Conservation (phyloP, 176 grass and related monocot genomes). For the Oryza officinalis region DNA sequence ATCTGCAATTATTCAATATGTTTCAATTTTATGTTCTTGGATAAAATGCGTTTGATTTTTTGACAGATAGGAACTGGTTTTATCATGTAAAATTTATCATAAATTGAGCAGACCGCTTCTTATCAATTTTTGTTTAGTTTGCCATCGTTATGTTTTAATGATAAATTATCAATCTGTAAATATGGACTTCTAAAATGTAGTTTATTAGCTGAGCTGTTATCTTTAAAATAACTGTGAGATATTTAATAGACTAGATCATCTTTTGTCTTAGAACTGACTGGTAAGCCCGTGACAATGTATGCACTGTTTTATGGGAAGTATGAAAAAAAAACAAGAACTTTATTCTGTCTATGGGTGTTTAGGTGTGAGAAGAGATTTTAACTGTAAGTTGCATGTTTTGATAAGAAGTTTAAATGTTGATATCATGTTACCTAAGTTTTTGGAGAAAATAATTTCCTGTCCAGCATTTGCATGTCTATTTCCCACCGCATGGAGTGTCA, state of each 20-base stretch:
- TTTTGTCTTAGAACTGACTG: slow-evolving; percentile 19
- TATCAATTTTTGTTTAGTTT: slow-evolving; percentile 32
- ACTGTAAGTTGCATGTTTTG: neutral
- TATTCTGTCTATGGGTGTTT: slow-evolving; percentile 17
- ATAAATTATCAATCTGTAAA: neutral
- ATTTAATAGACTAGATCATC: slow-evolving; percentile 12
- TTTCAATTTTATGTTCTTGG: neutral
- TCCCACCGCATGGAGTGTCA: neutral
- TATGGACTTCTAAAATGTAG: slow-evolving; percentile 8
- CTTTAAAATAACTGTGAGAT: neutral
- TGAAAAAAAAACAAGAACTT: neutral
- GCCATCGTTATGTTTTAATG: neutral
- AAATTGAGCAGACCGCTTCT: neutral
- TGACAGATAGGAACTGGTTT: slow-evolving; percentile 3
- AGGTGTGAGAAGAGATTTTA: neutral
- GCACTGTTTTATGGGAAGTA: neutral
- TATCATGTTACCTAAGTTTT: neutral
- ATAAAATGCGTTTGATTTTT: neutral
- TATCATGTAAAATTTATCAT: slow-evolving; percentile 7
- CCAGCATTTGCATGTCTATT: neutral
- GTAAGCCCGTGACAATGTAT: neutral
- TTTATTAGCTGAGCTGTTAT: neutral
- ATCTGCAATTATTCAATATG: slow-evolving; percentile 11
- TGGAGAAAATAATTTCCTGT: neutral
- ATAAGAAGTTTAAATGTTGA: neutral